These are phyloP conservation scores for Paramecium biaurelia DNA, from an alignment of 73 alveolate species.

Conservation along the genomic window DNA sequence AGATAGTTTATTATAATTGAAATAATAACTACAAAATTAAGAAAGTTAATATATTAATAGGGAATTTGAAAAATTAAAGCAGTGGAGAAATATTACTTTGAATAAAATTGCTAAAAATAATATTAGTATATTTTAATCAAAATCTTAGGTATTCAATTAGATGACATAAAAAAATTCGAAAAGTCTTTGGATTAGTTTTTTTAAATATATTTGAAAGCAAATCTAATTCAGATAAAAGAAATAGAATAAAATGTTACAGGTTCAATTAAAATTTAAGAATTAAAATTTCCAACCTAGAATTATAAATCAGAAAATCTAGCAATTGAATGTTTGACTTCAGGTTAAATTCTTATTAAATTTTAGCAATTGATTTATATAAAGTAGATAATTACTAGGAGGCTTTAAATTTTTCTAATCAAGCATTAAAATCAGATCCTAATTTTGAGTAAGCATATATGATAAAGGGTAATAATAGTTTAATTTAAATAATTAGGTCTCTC, in stretches of 20 bases:
- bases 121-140: neutral
- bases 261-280: neutral
- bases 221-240: neutral
- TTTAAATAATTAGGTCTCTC: neutral
- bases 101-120: neutral
- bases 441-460: neutral
- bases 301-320: neutral
- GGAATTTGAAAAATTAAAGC: neutral
- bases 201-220: neutral
- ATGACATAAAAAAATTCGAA: neutral
- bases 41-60: neutral
- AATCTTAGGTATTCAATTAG: neutral
- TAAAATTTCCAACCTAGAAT: neutral
- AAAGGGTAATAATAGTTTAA: neutral
- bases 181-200: neutral
- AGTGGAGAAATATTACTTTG: neutral
- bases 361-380: neutral
- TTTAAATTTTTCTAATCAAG: neutral
- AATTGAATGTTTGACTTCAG: neutral
- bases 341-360: neutral
- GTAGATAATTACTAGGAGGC: neutral
- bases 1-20: neutral
- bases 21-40: neutral
- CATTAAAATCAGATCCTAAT: neutral
- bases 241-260: neutral